A percentile compares a stretch with the other conserved stretches of the same genome.
Evolutionary conservation across 805 yeast species (phyloP).

Genomic region (Ogataea populi-albae): DNA sequence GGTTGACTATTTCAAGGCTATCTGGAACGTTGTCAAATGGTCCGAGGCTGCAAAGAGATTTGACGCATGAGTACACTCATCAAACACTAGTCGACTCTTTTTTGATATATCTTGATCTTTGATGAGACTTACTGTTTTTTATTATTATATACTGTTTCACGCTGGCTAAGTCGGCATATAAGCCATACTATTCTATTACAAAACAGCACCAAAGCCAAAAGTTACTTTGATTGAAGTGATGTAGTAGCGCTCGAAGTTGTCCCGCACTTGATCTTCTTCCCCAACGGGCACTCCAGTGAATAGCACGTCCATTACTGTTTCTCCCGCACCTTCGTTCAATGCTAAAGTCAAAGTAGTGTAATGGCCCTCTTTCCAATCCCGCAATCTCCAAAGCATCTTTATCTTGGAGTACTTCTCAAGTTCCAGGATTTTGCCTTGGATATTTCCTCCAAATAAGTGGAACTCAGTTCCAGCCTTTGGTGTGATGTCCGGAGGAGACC

Average conservation of each 20-base stretch:
- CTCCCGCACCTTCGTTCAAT: conserved; percentile 76
- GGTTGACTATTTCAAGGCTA: conserved; percentile 87
- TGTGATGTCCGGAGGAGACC: conserved; percentile 62
- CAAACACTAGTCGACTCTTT: too few species aligned
- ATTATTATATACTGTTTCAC: background rate
- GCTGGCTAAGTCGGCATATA: too few species aligned
- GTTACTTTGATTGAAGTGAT: conserved; percentile 85
- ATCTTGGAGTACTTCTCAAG: conserved; percentile 59
- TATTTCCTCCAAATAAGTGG: conserved; percentile 82
- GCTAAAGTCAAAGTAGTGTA: conserved; percentile 64
- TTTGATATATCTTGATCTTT: too few species aligned
- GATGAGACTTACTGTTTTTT: too few species aligned
- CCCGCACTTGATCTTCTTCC: conserved; percentile 83
- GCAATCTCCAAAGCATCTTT: conserved; percentile 80
- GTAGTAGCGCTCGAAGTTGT: conserved; percentile 86
- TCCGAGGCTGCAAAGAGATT: conserved; percentile 79
- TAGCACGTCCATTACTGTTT: conserved; percentile 72
- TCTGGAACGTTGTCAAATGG: conserved; percentile 96
- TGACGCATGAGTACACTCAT: conserved; percentile 36
- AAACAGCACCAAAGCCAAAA: conserved; percentile 93
- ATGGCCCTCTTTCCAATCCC: conserved; percentile 85
- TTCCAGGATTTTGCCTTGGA: conserved; percentile 64
- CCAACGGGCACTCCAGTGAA: conserved; percentile 94
- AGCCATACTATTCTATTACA: conserved; percentile 46
- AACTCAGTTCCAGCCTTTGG: conserved; percentile 61